Base-by-base conservation (phyloP, 2,329 filamentous ascomycete species). In the Thelonectria olida region DNA sequence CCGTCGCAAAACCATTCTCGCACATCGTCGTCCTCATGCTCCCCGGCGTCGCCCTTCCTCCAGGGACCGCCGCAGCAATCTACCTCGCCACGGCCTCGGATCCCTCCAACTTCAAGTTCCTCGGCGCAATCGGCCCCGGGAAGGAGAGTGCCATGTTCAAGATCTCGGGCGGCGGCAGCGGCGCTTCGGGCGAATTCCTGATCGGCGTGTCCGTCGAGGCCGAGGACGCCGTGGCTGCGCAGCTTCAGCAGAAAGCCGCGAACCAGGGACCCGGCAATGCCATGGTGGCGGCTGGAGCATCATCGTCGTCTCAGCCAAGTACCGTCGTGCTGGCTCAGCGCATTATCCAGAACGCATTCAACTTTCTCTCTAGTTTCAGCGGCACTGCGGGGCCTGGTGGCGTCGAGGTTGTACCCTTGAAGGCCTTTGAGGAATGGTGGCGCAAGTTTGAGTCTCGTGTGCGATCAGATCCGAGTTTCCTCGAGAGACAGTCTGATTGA, bases 401-500 rank as follows among this genome's bases (percentile, higher is more conserved):
- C 0, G 86, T 91, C 45, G 95, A 98, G 75, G 91, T 96, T 12
- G 92, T 99, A 22, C 94, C 96, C n/a, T 79, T 99, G 66, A 96
- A 92, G 79, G 92, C 92, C 5, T 99, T 99, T 76, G 91, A 96
- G 79, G 93, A 97, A 60, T 99, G 96, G 96, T 99, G 96, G 96
- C 86, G 84, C 62, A 98, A 97, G 79, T 99, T 99, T 79, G 95
- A 99, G 81, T 87, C 88, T 63, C 90, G 89, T 73, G 86, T 99
- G 38, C 90, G 94, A 70, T 85, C 87, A 66, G 96, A 99, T 79
- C 95, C 96, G 0, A 87, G 88, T 7, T 99, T 99, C 75, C 81
- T 99, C 68, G 94, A 98, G 78, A 87, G 90, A 71, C 76, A 78
- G 47, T 65, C 67, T 73, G 57, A 69, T 49, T 70, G 62, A 62